These are phyloP conservation scores for Nigrospora sphaerica DNA, from an alignment of 2,329 filamentous ascomycete genomes.

Conservation along the genomic window DNA sequence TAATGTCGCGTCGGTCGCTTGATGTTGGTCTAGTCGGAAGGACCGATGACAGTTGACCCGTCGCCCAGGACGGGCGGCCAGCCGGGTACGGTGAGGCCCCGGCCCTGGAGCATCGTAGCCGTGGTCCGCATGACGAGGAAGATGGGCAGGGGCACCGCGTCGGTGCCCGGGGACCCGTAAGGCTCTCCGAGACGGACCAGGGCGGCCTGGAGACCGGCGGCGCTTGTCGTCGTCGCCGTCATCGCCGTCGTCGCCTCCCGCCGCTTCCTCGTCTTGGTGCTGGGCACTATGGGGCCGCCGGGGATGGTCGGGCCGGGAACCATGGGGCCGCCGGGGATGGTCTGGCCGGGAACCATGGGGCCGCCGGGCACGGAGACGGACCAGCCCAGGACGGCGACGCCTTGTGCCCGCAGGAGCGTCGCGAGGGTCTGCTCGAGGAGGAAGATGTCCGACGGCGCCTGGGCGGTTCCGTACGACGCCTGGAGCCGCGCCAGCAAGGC, in stretches of 20 bases:
- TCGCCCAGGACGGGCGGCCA: conserved; percentile 16
- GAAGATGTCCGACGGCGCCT: conserved; percentile 14
- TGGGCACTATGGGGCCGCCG: conserved; percentile 18
- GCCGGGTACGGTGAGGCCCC: conserved; percentile 12
- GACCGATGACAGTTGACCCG: conserved; percentile 9
- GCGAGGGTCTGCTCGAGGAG: conserved; percentile 17
- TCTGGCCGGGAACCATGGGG: conserved; percentile 19
- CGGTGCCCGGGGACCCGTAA: conserved; percentile 13
- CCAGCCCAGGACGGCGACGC: conserved; percentile 1
- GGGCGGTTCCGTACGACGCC: conserved; percentile 12
- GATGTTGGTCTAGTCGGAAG: conserved; percentile 6
- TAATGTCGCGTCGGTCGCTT: too few relatives aligned
- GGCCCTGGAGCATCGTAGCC: conserved; percentile 14
- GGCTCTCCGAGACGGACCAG: conserved; percentile 11
- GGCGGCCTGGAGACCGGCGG: conserved; percentile 10
- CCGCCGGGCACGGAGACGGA: conserved; percentile 17
- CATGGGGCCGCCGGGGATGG: conserved; percentile 16
- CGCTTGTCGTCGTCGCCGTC: too few relatives aligned
- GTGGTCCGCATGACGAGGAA: conserved; percentile 16
- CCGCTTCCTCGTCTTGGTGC: conserved; percentile 7
- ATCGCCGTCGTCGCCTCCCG: not conserved
- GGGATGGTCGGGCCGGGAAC: conserved; percentile 20
- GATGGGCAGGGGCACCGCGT: conserved; percentile 11
- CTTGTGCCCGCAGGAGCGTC: conserved; percentile 9
- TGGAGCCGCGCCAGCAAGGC: conserved; percentile 12